Evolutionary conservation across 257 asterid genomes (phyloP).

Genomic region (Jacaranda mimosifolia): DNA sequence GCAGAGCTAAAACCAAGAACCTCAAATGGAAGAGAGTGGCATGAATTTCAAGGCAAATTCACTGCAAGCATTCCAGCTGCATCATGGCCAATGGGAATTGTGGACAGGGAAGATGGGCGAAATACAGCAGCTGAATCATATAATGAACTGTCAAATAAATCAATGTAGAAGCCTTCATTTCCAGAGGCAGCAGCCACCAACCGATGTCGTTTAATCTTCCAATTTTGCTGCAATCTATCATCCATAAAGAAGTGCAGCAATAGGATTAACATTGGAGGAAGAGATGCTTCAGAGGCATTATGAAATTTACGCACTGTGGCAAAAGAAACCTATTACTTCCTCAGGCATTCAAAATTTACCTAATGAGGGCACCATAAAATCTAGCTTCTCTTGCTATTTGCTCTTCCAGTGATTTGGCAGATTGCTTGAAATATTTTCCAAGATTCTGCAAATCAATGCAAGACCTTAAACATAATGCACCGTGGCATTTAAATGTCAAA

Average conservation of each 20-base stretch:
- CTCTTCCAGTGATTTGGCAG: constrained; percentile 89
- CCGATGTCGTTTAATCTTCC: constrained; percentile 95
- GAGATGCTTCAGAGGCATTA: background rate
- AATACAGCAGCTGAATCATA: constrained; percentile 71
- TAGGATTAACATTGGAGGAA: constrained; percentile 6
- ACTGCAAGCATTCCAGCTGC: constrained; percentile 96
- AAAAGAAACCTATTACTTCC: constrained; percentile 24
- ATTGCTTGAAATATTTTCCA: constrained; percentile 95
- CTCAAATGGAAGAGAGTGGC: constrained; percentile 85
- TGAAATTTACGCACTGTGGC: constrained; percentile 10
- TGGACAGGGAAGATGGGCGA: constrained; percentile 85
- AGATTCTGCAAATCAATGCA: constrained; percentile 65
- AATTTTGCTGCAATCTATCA: constrained; percentile 92
- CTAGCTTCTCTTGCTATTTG: constrained; percentile 91
- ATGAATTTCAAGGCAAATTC: constrained; percentile 75
- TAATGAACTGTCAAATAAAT: constrained; percentile 86
- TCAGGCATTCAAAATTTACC: constrained; percentile 52
- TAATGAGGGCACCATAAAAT: constrained; percentile 97
- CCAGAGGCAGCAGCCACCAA: constrained; percentile 94
- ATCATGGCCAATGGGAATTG: constrained; percentile 88
- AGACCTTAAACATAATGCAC: constrained; percentile 20
- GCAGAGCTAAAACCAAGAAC: constrained; percentile 67
- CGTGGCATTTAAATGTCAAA: constrained; percentile 27
- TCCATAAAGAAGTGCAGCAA: constrained; percentile 40
- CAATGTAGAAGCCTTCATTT: constrained; percentile 92